Percentiles rank a stretch among this genome's conserved stretches.
These are phyloP conservation scores for Calonectria honghensis DNA, from an alignment of 2,329 filamentous ascomycete genomes.

Conservation along the genomic window DNA sequence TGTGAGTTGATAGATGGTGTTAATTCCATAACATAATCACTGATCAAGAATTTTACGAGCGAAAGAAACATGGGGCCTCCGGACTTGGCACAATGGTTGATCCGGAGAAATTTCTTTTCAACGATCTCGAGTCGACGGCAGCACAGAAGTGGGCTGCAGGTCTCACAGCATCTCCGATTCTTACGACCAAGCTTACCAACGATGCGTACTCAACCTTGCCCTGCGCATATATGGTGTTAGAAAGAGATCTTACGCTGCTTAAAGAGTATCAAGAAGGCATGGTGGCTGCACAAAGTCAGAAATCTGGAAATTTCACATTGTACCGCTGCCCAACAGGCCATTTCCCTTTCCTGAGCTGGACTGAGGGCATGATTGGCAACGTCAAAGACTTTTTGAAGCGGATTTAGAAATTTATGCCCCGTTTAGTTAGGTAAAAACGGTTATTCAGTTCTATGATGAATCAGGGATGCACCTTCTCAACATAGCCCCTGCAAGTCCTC, in stretches of 20 bases:
- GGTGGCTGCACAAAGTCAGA: not conserved
- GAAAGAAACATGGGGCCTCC: not conserved
- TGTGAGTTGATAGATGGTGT: not conserved
- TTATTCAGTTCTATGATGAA: too few species aligned
- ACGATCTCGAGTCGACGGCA: not conserved
- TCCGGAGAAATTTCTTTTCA: not conserved
- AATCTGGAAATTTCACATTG: not conserved
- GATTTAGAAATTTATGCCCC: not conserved
- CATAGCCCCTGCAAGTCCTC: too few species aligned
- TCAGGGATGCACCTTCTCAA: too few species aligned
- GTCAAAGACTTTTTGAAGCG: not conserved
- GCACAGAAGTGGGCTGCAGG: not conserved
- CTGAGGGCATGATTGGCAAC: not conserved
- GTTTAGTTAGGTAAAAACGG: too few species aligned
- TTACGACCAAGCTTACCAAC: not conserved
- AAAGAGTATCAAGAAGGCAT: conserved; percentile 1
- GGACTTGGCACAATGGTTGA: not conserved
- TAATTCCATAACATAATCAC: not conserved
- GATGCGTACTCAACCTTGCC: not conserved
- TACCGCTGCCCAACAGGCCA: not conserved
- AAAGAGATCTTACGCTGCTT: not conserved
- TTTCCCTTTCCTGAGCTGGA: not conserved
- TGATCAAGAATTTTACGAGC: not conserved
- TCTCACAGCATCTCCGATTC: not conserved
- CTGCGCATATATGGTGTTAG: not conserved